Conservation (phyloP, 2,329 filamentous ascomycete genomes). For the Cladophialophora chaetospira region DNA sequence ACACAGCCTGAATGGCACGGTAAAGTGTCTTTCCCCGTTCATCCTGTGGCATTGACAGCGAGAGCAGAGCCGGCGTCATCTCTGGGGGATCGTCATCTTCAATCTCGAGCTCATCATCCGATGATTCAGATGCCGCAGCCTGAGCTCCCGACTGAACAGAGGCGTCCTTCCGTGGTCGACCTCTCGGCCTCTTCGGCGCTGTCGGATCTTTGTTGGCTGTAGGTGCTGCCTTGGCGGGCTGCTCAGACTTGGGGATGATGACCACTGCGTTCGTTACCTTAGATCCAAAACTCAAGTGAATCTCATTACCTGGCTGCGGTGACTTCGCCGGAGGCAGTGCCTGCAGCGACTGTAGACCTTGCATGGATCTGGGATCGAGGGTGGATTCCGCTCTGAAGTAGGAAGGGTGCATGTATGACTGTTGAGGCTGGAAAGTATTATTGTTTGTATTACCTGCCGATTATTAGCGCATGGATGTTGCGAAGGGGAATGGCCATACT, state of each 20-base stretch:
- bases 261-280: slow-evolving; percentile 9
- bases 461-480: background rate
- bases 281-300: background rate
- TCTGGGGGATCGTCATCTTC: slow-evolving; percentile 57
- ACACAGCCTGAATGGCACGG: slow-evolving; percentile 63
- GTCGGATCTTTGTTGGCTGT: slow-evolving; percentile 4
- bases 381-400: slow-evolving; percentile 23
- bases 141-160: slow-evolving; percentile 24
- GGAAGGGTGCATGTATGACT: slow-evolving; percentile 14
- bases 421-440: slow-evolving; percentile 19
- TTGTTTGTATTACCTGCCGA: slow-evolving; percentile 4
- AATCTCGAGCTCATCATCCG: slow-evolving; percentile 48
- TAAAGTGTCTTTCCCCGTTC: slow-evolving; percentile 53
- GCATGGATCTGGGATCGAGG: slow-evolving; percentile 28
- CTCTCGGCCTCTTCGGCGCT: slow-evolving; percentile 31
- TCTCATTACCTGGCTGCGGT: slow-evolving; percentile 8
- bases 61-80: slow-evolving; percentile 56
- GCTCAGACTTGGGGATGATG: slow-evolving; percentile 26
- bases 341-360: slow-evolving; percentile 27
- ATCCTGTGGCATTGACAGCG: slow-evolving; percentile 55
- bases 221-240: slow-evolving; percentile 10
- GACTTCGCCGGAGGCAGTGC: slow-evolving; percentile 2
- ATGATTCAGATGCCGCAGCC: slow-evolving; percentile 49
- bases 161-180: slow-evolving; percentile 30
- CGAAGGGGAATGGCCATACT: background rate